phyloP scores from a whole-genome alignment of 129 eudicot genomes.

The Escallonia rubra region DNA sequence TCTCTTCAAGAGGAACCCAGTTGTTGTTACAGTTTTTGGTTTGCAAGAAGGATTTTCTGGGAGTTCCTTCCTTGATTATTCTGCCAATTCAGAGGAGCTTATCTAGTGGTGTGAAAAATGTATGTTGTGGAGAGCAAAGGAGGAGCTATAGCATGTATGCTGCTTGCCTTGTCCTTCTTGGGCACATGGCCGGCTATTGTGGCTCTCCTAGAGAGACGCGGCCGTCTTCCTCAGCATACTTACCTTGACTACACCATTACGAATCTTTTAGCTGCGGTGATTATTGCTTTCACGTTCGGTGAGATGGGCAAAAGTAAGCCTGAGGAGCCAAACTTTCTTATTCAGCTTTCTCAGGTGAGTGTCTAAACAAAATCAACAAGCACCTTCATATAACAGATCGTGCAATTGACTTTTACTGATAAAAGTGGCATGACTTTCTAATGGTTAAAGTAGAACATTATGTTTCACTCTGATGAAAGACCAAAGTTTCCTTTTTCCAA shows the following conservation, averaged over 20 bases:
- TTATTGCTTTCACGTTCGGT: constrained; percentile 80
- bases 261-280: constrained; percentile 69
- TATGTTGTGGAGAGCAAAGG: constrained; percentile 81
- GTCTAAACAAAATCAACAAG: too few species aligned
- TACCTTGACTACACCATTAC: constrained; percentile 81
- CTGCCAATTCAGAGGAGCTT: constrained; percentile 14
- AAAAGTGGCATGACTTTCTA: too few species aligned
- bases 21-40: too few species aligned
- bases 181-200: constrained; percentile 92
- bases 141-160: constrained; percentile 90
- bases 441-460: too few species aligned
- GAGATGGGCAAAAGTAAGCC: constrained; percentile 52
- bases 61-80: constrained; percentile 16
- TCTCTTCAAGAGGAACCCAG: too few species aligned
- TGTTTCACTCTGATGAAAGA: too few species aligned
- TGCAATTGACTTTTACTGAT: too few species aligned
- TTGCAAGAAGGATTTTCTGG: constrained; percentile 7
- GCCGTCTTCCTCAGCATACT: constrained; percentile 92
- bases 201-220: constrained; percentile 72
- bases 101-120: constrained; percentile 38
- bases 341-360: constrained; percentile 72
- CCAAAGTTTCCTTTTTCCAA: too few species aligned
- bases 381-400: too few species aligned
- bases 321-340: constrained; percentile 53
- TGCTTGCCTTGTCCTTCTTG: constrained; percentile 53